Base-by-base conservation (phyloP, 2,329 filamentous ascomycete genomes). In the Aspergillus novofumigatus region DNA sequence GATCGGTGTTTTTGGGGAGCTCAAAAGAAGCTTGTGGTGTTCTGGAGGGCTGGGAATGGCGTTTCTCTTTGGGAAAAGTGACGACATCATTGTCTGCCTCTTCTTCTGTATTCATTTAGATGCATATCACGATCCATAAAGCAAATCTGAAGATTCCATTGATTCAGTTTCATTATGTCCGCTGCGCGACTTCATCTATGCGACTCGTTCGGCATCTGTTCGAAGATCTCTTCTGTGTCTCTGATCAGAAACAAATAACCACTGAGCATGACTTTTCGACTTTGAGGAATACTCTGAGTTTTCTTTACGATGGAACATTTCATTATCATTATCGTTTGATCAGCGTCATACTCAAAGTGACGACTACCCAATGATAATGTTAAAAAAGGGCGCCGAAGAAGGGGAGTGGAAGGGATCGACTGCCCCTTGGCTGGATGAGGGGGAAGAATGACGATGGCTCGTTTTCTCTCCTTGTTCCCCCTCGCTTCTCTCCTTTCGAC, bases 401-500 rank as follows among this genome's bases (percentile, higher is more conserved):
- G 10, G 35, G 29, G 42, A 21, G 8, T 17, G 21, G 26, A 23
- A 21, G 25, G 28, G 28, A 49, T 29, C 11, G 57, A 54, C 57
- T 59, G 51, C 53, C 56, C 53, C 55, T 61, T 61, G 5, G 25
- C 20, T 23, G n/a, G 9, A 47, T 41, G 42, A 47, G 42, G 41
- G 49, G 41, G 23, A 20, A 20, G 51, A 20, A 29, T n/a, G 48
- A 50, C 32, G 41, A 51, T 20, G 20, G 25, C 54, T 50, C 49
- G 50, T 45, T 42, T 52, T 29, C 14, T n/a, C 54, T 59, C 54
- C 49, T 57, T 57, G 51, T 64, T 59, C 56, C 55, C 54, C 52
- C 51, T 53, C 55, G n/a, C 51, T 32, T 50, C 45, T 44, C 26
- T 51, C 10, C 52, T 26, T 44, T 42, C 25, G n/a, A 29, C 49